Conservation (phyloP, 495 filamentous ascomycete species). For the Parmelia sp. region DNA sequence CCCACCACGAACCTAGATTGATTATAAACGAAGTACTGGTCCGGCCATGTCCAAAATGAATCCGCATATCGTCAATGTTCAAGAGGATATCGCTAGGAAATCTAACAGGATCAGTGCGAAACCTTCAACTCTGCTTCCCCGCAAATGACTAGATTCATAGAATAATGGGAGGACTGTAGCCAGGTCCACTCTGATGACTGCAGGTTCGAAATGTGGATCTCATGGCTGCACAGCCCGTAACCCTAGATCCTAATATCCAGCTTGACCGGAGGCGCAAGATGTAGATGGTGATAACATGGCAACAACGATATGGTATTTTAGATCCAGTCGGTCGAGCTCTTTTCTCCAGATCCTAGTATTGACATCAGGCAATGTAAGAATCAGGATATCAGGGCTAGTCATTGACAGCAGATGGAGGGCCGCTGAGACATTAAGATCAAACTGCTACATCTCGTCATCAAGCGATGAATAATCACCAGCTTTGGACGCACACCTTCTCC, state of each 20-base stretch:
- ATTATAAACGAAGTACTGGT: slow-evolving; percentile 43
- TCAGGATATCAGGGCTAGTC: neutral
- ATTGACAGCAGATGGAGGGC: no score
- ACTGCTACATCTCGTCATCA: slow-evolving; percentile 43
- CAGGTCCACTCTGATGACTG: slow-evolving; percentile 57
- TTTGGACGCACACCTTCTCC: slow-evolving; percentile 50
- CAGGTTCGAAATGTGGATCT: slow-evolving; percentile 46
- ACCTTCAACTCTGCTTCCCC: slow-evolving; percentile 1
- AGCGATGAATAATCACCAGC: slow-evolving; percentile 53
- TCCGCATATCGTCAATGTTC: slow-evolving; percentile 50
- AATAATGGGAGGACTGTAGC: slow-evolving; percentile 56
- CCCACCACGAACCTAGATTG: slow-evolving; percentile 42
- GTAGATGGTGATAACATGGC: slow-evolving; percentile 45
- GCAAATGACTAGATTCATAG: slow-evolving; percentile 21
- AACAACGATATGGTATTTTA: slow-evolving; percentile 56
- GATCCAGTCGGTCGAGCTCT: slow-evolving; percentile 49
- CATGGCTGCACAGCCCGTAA: slow-evolving; percentile 66
- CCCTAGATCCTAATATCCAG: slow-evolving; percentile 67
- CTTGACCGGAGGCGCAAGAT: slow-evolving; percentile 53
- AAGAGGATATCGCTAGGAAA: slow-evolving; percentile 54
- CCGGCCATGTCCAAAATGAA: slow-evolving; percentile 45
- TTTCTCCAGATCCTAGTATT: slow-evolving; percentile 20
- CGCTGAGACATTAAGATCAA: neutral
- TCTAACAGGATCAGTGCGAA: slow-evolving; percentile 25
- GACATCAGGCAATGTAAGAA: neutral